Evolutionary conservation across 441 rosid genomes (phyloP).

Genomic region (Corymbia calophylla): DNA sequence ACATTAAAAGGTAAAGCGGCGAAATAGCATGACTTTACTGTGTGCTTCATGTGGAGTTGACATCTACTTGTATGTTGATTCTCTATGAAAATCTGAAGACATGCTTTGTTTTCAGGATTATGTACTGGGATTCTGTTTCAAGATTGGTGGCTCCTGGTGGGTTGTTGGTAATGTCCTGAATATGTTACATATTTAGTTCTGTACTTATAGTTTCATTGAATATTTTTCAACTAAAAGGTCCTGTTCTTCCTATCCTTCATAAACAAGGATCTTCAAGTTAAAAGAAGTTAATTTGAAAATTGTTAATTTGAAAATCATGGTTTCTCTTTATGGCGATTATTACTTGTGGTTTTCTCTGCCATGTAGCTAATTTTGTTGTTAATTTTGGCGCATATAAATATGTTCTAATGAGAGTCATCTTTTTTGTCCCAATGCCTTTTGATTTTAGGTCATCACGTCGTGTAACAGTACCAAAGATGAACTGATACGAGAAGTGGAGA

Average conservation of each 20-base stretch:
- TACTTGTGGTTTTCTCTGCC: not conserved
- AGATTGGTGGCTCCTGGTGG: constrained; percentile 80
- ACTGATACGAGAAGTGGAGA: constrained; percentile 67
- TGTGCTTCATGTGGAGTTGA: not conserved
- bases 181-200: not conserved
- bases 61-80: not conserved
- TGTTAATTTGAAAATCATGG: not conserved
- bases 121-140: constrained; percentile 89
- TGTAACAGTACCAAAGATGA: constrained; percentile 84
- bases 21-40: not conserved
- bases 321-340: not conserved
- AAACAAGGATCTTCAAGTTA: not conserved
- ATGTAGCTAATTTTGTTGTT: not conserved
- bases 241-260: not conserved
- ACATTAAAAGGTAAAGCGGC: constrained; percentile 60
- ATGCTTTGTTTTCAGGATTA: constrained; percentile 36
- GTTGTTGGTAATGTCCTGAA: constrained; percentile 41
- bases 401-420: not conserved
- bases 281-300: not conserved
- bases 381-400: not conserved
- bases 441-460: constrained; percentile 67
- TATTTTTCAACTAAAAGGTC: not conserved
- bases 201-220: not conserved
- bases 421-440: not conserved
- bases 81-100: not conserved